Evolutionary conservation across 2,329 filamentous ascomycete species (phyloP), one percentile per base, ranked within the genome.

Genomic region (Ascochyta pisi): DNA sequence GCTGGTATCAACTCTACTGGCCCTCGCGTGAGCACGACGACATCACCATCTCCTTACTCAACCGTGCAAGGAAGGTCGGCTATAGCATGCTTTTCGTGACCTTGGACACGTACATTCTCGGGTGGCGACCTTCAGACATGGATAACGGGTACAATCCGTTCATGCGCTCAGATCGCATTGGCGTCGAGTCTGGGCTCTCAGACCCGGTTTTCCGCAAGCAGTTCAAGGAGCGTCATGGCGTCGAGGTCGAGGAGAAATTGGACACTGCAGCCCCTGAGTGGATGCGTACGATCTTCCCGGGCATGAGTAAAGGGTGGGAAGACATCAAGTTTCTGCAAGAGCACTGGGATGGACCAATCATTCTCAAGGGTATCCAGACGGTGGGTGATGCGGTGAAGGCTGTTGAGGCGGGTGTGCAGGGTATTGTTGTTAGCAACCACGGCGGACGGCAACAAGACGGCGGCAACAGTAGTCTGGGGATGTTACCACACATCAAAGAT

Each of bases 1-100:
- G 86, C 19, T 91, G 87, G 86, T 91, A 82, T 69, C 88, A 91
- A 68, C 81, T 91, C 0, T 91, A 91, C 75, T 90, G 88, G 86
- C 88, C 88, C 0, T 75, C 77, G 81, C 85, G 86, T 0, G 74
- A 79, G 19, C 82, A 85, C 60, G 81, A 90, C 52, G 82, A 86
- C 1, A 79, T 91, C 50, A 90, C 88, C 0, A 75, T 82, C 0
- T 88, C 84, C 0, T 76, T 90, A 16, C 78, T 91, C 10, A 68
- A 76, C 4, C 81, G 87, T 1, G 89, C 87, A 1, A 84, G 83
- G 66, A 79, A 76, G 0, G 80, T 79, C 22, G 88, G 87, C 0
- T 91, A 81, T 71, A 81, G 79, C 29, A 84, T 84, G 1, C 79
- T 91, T 0, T 83, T 91, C n/a, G 85, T 91, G 1, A 91, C 89